phyloP scores from a whole-genome alignment of 495 filamentous ascomycete species.

The Amniculicola lignicola region DNA sequence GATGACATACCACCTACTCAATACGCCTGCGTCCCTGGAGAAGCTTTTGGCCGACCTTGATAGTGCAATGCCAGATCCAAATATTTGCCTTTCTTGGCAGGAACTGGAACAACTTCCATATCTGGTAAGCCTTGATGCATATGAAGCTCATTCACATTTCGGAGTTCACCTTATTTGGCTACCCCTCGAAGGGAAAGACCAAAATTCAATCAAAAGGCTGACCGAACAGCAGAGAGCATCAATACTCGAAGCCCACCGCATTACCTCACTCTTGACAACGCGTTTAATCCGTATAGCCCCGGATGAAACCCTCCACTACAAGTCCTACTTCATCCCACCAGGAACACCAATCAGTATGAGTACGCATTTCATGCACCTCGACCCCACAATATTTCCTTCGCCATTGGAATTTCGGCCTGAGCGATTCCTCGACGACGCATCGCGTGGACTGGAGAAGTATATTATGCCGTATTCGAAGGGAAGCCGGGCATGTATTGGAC shows the following conservation, averaged over 20 bases:
- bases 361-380: conserved; percentile 6
- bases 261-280: neutral
- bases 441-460: neutral
- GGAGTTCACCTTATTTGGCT: no score
- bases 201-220: no score
- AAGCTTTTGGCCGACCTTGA: conserved; percentile 6
- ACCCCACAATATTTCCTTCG: conserved; percentile 20
- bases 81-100: conserved; percentile 18
- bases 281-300: neutral
- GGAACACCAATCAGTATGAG: conserved; percentile 35
- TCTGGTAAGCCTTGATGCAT: no score
- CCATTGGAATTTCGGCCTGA: conserved; percentile 24
- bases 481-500: conserved; percentile 4
- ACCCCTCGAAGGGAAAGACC: no score
- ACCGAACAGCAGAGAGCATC: no score
- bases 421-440: conserved; percentile 28
- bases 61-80: conserved; percentile 5
- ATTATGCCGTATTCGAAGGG: conserved; percentile 1
- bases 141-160: no score
- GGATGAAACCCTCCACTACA: neutral
- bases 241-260: no score
- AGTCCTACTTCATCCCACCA: conserved; percentile 13
- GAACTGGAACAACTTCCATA: conserved; percentile 39
- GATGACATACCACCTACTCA: conserved; percentile 35
- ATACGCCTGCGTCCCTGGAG: conserved; percentile 22